A percentile compares a stretch with the other conserved stretches of the same genome.
Conservation (phyloP, 129 eudicot genomes). For the Chrysanthemum seticuspe region DNA sequence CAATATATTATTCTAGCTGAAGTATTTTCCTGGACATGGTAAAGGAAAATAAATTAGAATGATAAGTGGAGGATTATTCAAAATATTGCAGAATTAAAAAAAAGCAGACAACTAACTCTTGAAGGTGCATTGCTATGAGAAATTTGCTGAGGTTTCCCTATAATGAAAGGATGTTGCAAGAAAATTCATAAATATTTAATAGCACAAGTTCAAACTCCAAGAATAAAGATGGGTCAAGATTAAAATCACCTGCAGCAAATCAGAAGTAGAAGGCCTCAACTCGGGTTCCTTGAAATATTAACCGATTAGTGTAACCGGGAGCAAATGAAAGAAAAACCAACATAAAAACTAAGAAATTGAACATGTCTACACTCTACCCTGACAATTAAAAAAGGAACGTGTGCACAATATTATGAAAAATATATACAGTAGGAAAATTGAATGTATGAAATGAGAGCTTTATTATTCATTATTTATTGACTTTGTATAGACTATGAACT, state of each 20-base stretch:
- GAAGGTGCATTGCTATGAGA: constrained; percentile 36
- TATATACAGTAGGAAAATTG: constrained; percentile 1
- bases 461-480: too few species aligned
- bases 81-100: constrained; percentile 12
- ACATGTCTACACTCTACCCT: too few species aligned
- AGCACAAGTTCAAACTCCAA: constrained; percentile 8
- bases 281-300: constrained; percentile 56
- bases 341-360: not conserved
- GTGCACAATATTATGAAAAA: not conserved
- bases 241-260: constrained; percentile 61
- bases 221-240: not conserved
- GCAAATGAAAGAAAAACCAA: constrained; percentile 12
- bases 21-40: constrained; percentile 37
- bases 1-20: constrained; percentile 6
- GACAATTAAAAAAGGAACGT: not conserved
- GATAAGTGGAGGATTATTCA: not conserved
- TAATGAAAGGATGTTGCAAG: constrained; percentile 79
- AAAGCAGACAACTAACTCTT: constrained; percentile 41
- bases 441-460: too few species aligned
- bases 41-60: constrained; percentile 3
- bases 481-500: too few species aligned
- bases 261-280: constrained; percentile 64
- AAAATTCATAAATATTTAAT: constrained; percentile 7
- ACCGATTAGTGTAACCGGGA: constrained; percentile 11
- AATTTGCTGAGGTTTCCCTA: constrained; percentile 40